Evolutionary conservation across 257 asterid species (phyloP).

Genomic region (Rauvolfia tetraphylla): DNA sequence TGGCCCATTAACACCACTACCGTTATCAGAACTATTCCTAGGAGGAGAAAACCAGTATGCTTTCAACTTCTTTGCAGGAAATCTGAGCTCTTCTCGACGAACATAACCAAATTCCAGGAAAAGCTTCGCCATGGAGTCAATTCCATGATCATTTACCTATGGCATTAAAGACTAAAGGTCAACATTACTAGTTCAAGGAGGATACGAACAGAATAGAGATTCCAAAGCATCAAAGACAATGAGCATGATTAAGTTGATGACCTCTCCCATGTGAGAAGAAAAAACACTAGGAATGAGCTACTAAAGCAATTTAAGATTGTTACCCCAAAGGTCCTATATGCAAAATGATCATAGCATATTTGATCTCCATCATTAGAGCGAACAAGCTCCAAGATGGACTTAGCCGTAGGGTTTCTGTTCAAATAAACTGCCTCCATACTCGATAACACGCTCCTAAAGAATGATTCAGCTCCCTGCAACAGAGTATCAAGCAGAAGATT

Average conservation of each 20-base stretch:
- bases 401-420: conserved; percentile 78
- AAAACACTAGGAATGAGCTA: background rate
- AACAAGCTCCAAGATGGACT: conserved; percentile 72
- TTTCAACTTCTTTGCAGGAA: conserved; percentile 90
- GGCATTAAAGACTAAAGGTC: conserved; percentile 1
- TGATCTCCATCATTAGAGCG: conserved; percentile 56
- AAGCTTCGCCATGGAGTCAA: conserved; percentile 70
- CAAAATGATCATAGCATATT: conserved; percentile 86
- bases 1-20: conserved; percentile 67
- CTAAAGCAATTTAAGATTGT: background rate
- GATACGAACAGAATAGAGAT: background rate
- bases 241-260: too few relatives aligned
- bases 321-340: conserved; percentile 90
- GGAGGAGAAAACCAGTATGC: conserved; percentile 97
- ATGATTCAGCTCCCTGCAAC: conserved; percentile 77
- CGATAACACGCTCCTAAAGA: conserved; percentile 68
- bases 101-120: conserved; percentile 82
- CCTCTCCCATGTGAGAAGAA: background rate
- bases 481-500: conserved; percentile 7
- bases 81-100: conserved; percentile 78
- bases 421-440: conserved; percentile 71
- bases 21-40: conserved; percentile 22
- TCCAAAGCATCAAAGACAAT: background rate
- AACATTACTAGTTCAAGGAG: background rate
- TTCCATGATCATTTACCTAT: conserved; percentile 82